Conservation (phyloP, 2,329 filamentous ascomycete genomes). For the Dissoconium aciculare region DNA sequence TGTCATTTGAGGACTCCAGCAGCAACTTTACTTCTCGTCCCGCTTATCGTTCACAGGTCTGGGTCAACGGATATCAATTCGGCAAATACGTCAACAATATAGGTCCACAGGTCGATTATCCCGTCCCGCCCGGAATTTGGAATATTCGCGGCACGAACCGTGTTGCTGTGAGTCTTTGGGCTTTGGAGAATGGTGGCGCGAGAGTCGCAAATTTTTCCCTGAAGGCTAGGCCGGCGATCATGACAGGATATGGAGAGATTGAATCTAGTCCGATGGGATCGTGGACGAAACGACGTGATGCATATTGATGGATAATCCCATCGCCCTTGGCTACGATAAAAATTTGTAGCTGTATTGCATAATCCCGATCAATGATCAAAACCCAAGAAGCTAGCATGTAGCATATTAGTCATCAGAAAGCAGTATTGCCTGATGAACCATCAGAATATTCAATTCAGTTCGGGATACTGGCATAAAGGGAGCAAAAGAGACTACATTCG, state of each 20-base stretch:
- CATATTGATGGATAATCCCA: too few species aligned
- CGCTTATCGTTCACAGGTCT: slow-evolving; percentile 48
- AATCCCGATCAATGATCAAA: too few species aligned
- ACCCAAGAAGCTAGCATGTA: too few species aligned
- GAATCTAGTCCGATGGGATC: slow-evolving; percentile 18
- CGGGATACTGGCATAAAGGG: too few species aligned
- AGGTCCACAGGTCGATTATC: slow-evolving; percentile 58
- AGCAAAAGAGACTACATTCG: too few species aligned
- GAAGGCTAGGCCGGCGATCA: slow-evolving; percentile 18
- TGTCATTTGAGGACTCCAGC: slow-evolving; percentile 34
- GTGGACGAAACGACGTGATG: slow-evolving; percentile 19
- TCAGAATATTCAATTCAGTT: too few species aligned
- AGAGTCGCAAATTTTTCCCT: slow-evolving; percentile 34
- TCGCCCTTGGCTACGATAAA: too few species aligned
- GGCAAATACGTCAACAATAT: slow-evolving; percentile 55
- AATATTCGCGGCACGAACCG: slow-evolving; percentile 58
- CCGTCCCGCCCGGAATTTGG: slow-evolving; percentile 58
- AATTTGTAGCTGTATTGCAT: too few species aligned
- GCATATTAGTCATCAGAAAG: too few species aligned
- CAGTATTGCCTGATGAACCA: too few species aligned
- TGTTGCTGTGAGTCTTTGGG: slow-evolving; percentile 55
- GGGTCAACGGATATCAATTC: slow-evolving; percentile 64
- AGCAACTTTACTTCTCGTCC: slow-evolving; percentile 19
- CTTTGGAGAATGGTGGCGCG: slow-evolving; percentile 42
- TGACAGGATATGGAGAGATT: slow-evolving; percentile 22